Evolutionary conservation across 2,329 filamentous ascomycete species (phyloP).

Genomic region (Microdochium trichocladiopsis): DNA sequence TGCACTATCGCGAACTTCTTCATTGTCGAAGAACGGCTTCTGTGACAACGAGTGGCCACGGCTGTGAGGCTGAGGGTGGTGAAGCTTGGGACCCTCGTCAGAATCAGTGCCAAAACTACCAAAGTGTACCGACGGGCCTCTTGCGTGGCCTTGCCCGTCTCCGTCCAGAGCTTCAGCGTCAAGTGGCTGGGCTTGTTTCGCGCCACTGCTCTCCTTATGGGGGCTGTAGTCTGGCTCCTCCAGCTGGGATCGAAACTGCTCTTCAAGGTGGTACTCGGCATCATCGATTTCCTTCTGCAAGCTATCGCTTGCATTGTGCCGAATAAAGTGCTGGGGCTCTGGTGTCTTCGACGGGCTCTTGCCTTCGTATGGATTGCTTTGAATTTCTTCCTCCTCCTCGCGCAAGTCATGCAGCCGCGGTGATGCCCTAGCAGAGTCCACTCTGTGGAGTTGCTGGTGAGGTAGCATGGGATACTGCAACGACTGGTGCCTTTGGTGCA

Average conservation of each 20-base stretch:
- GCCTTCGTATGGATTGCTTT: conserved; percentile 23
- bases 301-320: conserved; percentile 68
- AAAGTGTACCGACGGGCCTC: conserved; percentile 40
- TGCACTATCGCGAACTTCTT: conserved; percentile 32
- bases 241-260: conserved; percentile 70
- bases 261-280: conserved; percentile 77
- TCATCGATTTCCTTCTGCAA: conserved; percentile 81
- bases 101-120: conserved; percentile 45
- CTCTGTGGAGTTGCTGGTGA: conserved; percentile 47
- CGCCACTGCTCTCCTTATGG: conserved; percentile 36
- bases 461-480: conserved; percentile 50
- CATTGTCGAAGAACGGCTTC: conserved; percentile 53
- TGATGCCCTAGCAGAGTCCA: conserved; percentile 47
- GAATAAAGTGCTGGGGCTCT: conserved; percentile 37
- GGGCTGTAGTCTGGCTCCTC: conserved; percentile 74
- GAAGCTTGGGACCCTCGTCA: conserved; percentile 50
- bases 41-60: conserved; percentile 66
- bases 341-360: conserved; percentile 49
- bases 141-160: conserved; percentile 24
- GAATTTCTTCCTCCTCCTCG: conserved; percentile 63
- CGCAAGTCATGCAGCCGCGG: conserved; percentile 63
- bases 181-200: conserved; percentile 15
- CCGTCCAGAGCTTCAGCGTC: conserved; percentile 1
- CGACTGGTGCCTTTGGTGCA: conserved; percentile 52
- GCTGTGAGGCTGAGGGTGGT: conserved; percentile 69